Percentiles rank a stretch among this genome's conserved stretches.
These are phyloP conservation scores for Davidsoniella virescens DNA, from an alignment of 2,329 filamentous ascomycete species.

Conservation along the genomic window DNA sequence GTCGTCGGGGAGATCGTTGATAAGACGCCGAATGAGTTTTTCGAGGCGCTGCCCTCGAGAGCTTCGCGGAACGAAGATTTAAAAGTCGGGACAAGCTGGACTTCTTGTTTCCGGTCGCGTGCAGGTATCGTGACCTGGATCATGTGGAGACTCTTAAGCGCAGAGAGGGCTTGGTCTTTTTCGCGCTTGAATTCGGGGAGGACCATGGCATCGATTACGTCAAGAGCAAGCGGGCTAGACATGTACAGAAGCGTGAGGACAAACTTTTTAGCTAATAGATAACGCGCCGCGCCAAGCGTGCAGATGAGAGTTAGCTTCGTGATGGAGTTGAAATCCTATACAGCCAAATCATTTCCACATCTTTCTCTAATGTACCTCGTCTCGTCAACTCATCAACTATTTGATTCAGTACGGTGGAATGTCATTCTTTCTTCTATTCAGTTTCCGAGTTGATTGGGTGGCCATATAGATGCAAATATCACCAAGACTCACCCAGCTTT, in stretches of 20 bases:
- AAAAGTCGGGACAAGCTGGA: constrained; percentile 69
- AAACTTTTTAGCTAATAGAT: constrained; percentile 65
- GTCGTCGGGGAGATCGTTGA: constrained; percentile 46
- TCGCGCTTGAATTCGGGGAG: constrained; percentile 40
- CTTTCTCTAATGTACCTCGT: too few species aligned
- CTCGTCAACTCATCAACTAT: too few species aligned
- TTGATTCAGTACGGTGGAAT: background rate
- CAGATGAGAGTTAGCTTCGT: background rate
- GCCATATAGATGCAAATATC: too few species aligned
- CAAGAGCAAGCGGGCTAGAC: constrained; percentile 59
- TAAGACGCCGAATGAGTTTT: constrained; percentile 81
- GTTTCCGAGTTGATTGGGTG: background rate
- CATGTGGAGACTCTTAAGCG: constrained; percentile 76
- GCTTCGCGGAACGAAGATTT: constrained; percentile 68
- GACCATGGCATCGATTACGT: constrained; percentile 75
- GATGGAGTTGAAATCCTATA: background rate
- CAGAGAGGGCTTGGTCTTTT: constrained; percentile 67
- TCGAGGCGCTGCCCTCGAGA: constrained; percentile 70
- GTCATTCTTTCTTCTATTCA: background rate
- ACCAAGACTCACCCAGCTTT: constrained; percentile 46
- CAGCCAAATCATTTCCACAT: background rate
- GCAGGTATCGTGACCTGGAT: constrained; percentile 46
- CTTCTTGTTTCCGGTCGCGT: constrained; percentile 49
- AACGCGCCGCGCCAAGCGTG: background rate
- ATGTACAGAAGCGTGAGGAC: constrained; percentile 94